phyloP scores from a whole-genome alignment of 2,329 filamentous ascomycete genomes.

The Pezicula radicicola region DNA sequence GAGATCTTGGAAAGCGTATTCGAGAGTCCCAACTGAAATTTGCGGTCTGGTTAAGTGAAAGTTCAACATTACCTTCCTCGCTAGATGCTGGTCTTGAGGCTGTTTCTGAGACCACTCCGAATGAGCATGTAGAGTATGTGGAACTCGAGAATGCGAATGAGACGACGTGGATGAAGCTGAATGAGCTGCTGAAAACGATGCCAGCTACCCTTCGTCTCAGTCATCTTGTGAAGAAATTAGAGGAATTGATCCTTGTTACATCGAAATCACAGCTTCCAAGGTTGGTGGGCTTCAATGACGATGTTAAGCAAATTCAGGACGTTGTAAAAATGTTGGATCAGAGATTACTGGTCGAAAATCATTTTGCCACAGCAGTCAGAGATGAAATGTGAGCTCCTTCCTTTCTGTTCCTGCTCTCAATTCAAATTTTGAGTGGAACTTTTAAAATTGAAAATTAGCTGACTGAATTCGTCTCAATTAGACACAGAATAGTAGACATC shows the following conservation, averaged over 20 bases:
- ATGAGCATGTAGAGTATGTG: background rate
- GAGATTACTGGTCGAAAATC: background rate
- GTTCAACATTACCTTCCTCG: background rate
- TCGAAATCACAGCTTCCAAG: background rate
- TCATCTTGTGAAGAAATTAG: background rate
- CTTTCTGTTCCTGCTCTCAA: background rate
- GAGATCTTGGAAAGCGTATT: background rate
- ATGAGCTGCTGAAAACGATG: background rate
- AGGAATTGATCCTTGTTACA: background rate
- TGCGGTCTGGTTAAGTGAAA: background rate
- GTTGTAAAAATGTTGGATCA: background rate
- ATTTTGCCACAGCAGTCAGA: background rate
- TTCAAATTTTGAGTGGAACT: background rate
- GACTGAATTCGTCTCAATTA: background rate
- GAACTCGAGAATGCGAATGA: background rate
- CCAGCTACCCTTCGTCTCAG: background rate
- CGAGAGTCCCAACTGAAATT: background rate
- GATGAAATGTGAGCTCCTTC: background rate
- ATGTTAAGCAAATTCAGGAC: background rate
- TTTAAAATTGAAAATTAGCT: background rate
- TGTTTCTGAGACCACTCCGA: background rate
- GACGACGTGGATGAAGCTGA: background rate
- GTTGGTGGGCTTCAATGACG: background rate
- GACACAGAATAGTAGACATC: background rate
- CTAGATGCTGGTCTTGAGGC: background rate